Base-by-base conservation (phyloP, 2,329 filamentous ascomycete genomes). In the Aspergillus calidoustus region DNA sequence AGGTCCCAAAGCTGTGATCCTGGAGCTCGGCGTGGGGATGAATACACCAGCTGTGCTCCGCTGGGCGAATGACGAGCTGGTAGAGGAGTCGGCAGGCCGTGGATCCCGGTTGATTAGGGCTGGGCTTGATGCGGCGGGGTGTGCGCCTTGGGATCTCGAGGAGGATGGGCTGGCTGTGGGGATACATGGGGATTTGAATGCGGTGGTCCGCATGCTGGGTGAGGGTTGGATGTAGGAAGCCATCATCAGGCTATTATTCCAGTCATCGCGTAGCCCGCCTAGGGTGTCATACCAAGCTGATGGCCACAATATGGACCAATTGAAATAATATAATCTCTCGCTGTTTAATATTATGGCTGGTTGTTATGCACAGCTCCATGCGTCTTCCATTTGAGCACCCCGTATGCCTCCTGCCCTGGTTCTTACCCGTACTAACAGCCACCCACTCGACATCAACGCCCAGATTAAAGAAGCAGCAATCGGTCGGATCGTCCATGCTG, bases 11-110 rank as follows among this genome's bases (percentile, higher is more conserved):
- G 52, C 41, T 4, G 68, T 71, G 2, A 56, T 70, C 46, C 53
- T 71, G 9, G 68, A 70, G 52, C 46, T 71, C 6, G 69, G 68
- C 0, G 68, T 68, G 19, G 69, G 68, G 3, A 25, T 70, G 48
- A 70, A 69, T 13, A 71, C 69, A 1, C 68, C 69, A 1, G 62
- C 52, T 22, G 68, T 71, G 19, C 17, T 71, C 54, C 58, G 68
- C 22, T 69, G 66, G 67, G 62, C 65, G 22, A 67, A 70, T 55
- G 69, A 71, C 38, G 64, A 68, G 22, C 34, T 67, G 34, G 64
- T 71, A 0, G 58, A 61, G 6, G 44, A 59, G 5, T 41, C 34
- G 9, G 54, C 61, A 4, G 52, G 41, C 47, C 34, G 61, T 25
- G 28, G 48, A 2, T 55, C 65, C 8, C 54, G 63, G 9, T 44